phyloP scores from a whole-genome alignment of 257 asterid genomes.

The Henckelia pumila region DNA sequence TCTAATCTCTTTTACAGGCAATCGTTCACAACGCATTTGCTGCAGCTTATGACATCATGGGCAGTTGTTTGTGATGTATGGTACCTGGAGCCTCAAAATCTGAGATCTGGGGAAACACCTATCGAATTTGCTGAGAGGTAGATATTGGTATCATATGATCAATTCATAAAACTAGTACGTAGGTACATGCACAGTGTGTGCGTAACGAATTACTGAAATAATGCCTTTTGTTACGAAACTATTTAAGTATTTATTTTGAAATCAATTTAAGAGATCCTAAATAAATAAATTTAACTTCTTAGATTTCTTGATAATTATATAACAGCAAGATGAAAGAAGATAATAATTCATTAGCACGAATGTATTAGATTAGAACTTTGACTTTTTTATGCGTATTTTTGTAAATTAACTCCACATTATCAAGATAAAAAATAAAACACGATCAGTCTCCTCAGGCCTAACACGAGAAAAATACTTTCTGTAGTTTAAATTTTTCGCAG shows the following conservation, averaged over 20 bases:
- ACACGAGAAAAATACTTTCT: background rate
- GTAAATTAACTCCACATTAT: background rate
- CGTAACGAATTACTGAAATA: too few species aligned
- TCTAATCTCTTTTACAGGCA: slow-evolving; percentile 51
- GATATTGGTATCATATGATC: background rate
- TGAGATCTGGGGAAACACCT: slow-evolving; percentile 82
- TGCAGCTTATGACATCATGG: slow-evolving; percentile 99
- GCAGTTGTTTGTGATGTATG: slow-evolving; percentile 99
- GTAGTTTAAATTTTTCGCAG: background rate
- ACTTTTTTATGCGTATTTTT: background rate
- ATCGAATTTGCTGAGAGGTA: slow-evolving; percentile 99
- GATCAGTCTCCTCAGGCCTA: background rate
- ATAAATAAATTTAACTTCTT: background rate
- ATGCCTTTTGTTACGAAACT: background rate
- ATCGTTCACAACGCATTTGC: slow-evolving; percentile 84
- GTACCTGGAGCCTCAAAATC: slow-evolving; percentile 95
- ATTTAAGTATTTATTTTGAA: too few species aligned
- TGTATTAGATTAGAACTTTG: background rate
- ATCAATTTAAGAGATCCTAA: too few species aligned
- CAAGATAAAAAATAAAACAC: background rate
- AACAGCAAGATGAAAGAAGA: background rate
- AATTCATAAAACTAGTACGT: background rate
- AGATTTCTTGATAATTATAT: background rate
- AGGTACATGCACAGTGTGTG: background rate
- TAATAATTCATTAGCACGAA: background rate